phyloP scores from a whole-genome alignment of 169 alveolate species.

The Theileria parva region DNA sequence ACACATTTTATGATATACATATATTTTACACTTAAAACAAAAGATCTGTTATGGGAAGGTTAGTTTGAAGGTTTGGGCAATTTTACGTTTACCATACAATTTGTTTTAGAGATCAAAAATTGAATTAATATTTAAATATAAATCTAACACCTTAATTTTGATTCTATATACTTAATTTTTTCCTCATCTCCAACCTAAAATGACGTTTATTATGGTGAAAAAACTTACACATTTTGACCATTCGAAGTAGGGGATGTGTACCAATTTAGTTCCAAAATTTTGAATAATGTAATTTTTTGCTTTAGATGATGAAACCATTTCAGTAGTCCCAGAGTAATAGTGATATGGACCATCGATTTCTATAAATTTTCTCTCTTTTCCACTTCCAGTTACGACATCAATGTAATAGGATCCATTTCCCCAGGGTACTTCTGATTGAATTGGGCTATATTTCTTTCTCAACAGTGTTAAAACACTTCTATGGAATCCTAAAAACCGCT shows the following conservation, averaged over 20 bases:
- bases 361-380: constrained; percentile 10
- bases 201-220: background rate
- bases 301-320: constrained; percentile 22
- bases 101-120: too few relatives aligned
- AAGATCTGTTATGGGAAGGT: background rate
- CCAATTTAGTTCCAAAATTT: constrained; percentile 21
- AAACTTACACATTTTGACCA: constrained; percentile 31
- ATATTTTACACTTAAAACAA: too few relatives aligned
- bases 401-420: constrained; percentile 25
- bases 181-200: constrained; percentile 12
- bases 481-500: constrained; percentile 36
- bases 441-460: background rate
- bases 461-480: constrained; percentile 36
- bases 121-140: background rate
- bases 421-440: constrained; percentile 44
- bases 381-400: constrained; percentile 23
- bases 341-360: constrained; percentile 68
- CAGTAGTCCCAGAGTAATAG: constrained; percentile 44
- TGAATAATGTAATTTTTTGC: constrained; percentile 35
- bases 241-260: constrained; percentile 54
- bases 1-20: background rate
- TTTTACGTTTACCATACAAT: background rate
- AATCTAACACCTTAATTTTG: background rate
- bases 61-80: background rate
- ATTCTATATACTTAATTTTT: constrained; percentile 1